A percentile compares a stretch with the other conserved stretches of the same genome.
These are phyloP conservation scores for Lactifluus subvellereus DNA, from an alignment of 768 basidiomycete species.

Conservation along the genomic window DNA sequence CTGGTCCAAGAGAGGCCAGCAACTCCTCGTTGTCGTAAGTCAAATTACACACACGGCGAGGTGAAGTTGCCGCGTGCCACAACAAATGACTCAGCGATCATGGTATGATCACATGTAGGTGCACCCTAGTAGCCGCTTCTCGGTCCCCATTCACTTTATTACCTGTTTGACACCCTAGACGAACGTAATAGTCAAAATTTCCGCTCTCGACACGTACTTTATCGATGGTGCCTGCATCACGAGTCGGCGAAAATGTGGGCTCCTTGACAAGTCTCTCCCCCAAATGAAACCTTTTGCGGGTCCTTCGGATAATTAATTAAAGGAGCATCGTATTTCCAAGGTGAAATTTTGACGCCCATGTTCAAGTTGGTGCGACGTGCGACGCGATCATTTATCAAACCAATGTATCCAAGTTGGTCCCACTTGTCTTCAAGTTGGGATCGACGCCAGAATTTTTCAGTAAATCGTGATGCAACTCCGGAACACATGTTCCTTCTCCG, in stretches of 20 bases:
- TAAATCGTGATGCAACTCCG: neutral
- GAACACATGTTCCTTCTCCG: neutral
- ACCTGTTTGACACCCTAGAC: neutral
- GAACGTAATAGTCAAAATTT: neutral
- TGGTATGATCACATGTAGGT: neutral
- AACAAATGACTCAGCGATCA: neutral
- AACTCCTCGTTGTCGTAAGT: too few relatives aligned
- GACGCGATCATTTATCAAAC: neutral
- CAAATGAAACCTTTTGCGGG: too few relatives aligned
- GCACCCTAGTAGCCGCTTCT: neutral
- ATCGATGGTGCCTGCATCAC: neutral
- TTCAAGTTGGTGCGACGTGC: neutral
- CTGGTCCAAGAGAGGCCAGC: too few relatives aligned
- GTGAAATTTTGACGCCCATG: neutral
- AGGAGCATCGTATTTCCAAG: too few relatives aligned
- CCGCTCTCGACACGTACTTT: neutral
- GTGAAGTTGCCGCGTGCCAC: too few relatives aligned
- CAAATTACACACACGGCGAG: too few relatives aligned
- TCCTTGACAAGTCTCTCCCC: neutral
- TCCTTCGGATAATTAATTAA: too few relatives aligned
- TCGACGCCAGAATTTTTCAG: neutral
- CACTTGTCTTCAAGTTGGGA: neutral
- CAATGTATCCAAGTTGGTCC: neutral
- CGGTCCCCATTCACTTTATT: neutral
- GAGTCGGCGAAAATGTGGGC: neutral